Conservation (phyloP, 2,329 filamentous ascomycete species). For the Tolypocladium pustulatum region DNA sequence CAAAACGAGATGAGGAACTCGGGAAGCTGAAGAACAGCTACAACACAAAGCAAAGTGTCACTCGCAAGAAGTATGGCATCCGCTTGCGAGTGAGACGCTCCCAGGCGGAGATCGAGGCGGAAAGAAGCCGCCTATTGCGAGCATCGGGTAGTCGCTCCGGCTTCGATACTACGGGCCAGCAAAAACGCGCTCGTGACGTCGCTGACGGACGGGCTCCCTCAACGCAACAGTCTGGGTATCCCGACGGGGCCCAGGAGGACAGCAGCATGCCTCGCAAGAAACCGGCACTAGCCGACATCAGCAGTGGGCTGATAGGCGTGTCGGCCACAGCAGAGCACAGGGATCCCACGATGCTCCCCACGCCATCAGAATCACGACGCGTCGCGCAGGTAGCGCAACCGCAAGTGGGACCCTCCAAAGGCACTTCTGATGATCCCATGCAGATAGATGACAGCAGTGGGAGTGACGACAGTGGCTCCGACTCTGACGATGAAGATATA, state of each 20-base stretch:
- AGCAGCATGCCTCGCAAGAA: neutral
- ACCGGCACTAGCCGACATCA: slow-evolving; percentile 13
- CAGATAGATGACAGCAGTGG: slow-evolving; percentile 4
- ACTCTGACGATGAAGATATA: slow-evolving; percentile 17
- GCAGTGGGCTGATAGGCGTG: slow-evolving; percentile 24
- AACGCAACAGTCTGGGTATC: neutral
- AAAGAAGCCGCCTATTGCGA: slow-evolving; percentile 26
- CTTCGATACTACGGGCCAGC: neutral
- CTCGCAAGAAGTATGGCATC: slow-evolving; percentile 48
- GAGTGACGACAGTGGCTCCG: neutral
- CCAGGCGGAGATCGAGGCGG: slow-evolving; percentile 32
- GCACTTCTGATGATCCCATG: slow-evolving; percentile 16
- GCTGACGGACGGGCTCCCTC: neutral
- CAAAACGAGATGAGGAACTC: slow-evolving; percentile 20
- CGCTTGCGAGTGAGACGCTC: slow-evolving; percentile 38
- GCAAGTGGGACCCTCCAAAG: slow-evolving; percentile 1
- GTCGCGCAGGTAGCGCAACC: slow-evolving; percentile 1
- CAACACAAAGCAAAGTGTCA: slow-evolving; percentile 44
- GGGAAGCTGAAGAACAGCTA: slow-evolving; percentile 39
- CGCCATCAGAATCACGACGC: slow-evolving; percentile 11
- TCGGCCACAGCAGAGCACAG: slow-evolving; percentile 23
- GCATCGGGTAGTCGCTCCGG: neutral
- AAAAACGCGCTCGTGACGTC: neutral
- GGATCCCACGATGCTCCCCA: slow-evolving; percentile 22
- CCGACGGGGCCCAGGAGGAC: neutral